phyloP scores from a whole-genome alignment of 257 asterid species.

The Ilex asprella region DNA sequence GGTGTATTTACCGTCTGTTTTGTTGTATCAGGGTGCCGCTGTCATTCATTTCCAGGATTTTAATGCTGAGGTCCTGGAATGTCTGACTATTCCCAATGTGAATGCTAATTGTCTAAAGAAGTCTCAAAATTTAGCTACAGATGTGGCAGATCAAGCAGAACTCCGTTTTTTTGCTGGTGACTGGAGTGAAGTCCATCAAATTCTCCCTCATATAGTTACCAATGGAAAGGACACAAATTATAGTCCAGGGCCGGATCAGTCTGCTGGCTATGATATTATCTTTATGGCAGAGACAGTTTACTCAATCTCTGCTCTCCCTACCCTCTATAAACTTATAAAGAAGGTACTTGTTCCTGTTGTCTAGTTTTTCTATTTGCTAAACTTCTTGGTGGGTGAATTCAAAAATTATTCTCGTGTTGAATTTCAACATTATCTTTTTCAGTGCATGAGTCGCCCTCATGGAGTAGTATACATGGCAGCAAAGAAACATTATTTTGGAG shows the following conservation, averaged over 20 bases:
- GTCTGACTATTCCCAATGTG: slow-evolving; percentile 87
- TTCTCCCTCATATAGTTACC: slow-evolving; percentile 35
- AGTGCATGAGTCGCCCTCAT: slow-evolving; percentile 53
- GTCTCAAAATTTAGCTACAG: slow-evolving; percentile 16
- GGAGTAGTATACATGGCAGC: slow-evolving; percentile 96
- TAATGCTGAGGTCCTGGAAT: slow-evolving; percentile 78
- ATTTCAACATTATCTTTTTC: slow-evolving; percentile 5
- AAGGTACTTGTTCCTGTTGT: slow-evolving; percentile 37
- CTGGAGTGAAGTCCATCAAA: slow-evolving; percentile 67
- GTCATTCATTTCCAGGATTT: slow-evolving; percentile 92
- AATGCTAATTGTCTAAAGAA: slow-evolving; percentile 44
- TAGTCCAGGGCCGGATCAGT: slow-evolving; percentile 13
- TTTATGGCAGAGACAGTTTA: slow-evolving; percentile 99
- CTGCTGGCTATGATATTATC: slow-evolving; percentile 61
- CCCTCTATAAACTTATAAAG: slow-evolving; percentile 54
- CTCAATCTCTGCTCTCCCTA: slow-evolving; percentile 64
- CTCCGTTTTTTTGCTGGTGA: slow-evolving; percentile 91
- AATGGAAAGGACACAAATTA: slow-evolving; percentile 17
- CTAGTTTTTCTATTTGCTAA: not conserved
- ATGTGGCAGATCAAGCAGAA: slow-evolving; percentile 19
- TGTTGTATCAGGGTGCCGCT: slow-evolving; percentile 51
- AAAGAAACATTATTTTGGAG: slow-evolving; percentile 92
- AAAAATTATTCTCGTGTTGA: slow-evolving; percentile 9
- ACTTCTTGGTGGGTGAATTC: not conserved
- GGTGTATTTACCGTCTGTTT: slow-evolving; percentile 5